phyloP scores from a whole-genome alignment of 2,329 filamentous ascomycete species.

The Bipolaris sorokiniana region DNA sequence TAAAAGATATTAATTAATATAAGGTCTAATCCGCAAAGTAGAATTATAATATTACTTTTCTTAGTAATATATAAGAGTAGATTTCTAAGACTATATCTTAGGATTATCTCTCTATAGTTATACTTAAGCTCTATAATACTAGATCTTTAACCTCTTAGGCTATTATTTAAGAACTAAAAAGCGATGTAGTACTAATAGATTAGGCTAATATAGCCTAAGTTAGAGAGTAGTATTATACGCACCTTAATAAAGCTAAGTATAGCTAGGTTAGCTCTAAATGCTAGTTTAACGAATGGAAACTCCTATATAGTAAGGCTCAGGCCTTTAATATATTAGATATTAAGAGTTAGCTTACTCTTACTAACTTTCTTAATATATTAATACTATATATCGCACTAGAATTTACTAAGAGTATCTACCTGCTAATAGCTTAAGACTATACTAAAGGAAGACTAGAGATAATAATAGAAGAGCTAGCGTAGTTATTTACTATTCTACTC shows the following conservation, averaged over 20 bases:
- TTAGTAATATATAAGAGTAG: too few species aligned
- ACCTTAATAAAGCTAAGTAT: not conserved
- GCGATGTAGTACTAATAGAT: not conserved
- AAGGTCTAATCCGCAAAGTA: too few species aligned
- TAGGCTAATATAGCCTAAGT: too few species aligned
- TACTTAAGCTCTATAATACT: not conserved
- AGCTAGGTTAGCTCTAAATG: not conserved
- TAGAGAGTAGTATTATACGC: not conserved
- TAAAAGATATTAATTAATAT: too few species aligned
- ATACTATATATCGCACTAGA: not conserved
- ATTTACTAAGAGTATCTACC: not conserved
- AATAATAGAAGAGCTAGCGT: not conserved
- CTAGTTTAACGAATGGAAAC: not conserved
- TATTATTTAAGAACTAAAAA: not conserved
- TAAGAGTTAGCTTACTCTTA: not conserved
- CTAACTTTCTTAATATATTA: too few species aligned
- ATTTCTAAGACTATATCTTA: too few species aligned
- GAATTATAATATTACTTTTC: too few species aligned
- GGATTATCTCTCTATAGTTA: too few species aligned
- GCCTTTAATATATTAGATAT: not conserved
- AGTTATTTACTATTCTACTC: not conserved
- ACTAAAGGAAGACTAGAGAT: not conserved
- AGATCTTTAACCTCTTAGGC: not conserved
- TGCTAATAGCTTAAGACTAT: not conserved
- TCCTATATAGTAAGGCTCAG: not conserved